phyloP scores from a whole-genome alignment of 2,329 filamentous ascomycete genomes.

The Arthrobotrys sinensis region DNA sequence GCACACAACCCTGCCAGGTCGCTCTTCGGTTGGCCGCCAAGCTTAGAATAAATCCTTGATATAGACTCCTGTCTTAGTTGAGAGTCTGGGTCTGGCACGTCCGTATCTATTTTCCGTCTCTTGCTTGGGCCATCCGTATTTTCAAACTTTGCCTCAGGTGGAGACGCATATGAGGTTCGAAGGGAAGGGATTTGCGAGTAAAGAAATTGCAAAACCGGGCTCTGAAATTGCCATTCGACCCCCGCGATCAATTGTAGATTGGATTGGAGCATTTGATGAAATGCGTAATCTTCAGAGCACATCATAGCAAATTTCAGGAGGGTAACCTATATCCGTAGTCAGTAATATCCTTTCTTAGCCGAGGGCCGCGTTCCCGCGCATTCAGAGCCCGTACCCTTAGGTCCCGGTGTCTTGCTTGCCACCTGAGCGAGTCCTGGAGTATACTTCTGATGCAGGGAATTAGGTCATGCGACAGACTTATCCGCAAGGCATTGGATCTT shows the following conservation, averaged over 20 bases:
- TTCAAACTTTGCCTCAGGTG: not conserved
- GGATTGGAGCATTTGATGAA: constrained; percentile 46
- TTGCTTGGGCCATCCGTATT: constrained; percentile 46
- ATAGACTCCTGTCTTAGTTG: constrained; percentile 12
- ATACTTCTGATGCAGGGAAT: constrained; percentile 39
- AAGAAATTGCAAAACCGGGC: constrained; percentile 38
- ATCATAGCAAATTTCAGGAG: constrained; percentile 50
- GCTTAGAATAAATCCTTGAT: constrained; percentile 47
- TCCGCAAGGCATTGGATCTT: constrained; percentile 12
- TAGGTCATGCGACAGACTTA: constrained; percentile 32
- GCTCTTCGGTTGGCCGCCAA: constrained; percentile 34
- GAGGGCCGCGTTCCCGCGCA: not conserved
- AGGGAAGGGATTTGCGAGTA: constrained; percentile 23
- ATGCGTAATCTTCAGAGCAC: constrained; percentile 56
- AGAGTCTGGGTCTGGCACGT: no score
- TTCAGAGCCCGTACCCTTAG: constrained; percentile 36
- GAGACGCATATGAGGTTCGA: not conserved
- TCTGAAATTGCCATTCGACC: constrained; percentile 49
- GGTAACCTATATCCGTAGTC: constrained; percentile 30
- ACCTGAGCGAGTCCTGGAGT: constrained; percentile 49
- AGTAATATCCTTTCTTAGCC: not conserved
- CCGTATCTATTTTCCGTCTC: constrained; percentile 38
- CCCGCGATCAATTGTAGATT: constrained; percentile 43
- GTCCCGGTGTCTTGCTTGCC: constrained; percentile 54
- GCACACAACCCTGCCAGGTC: constrained; percentile 36